Conservation (phyloP, 1,139 yeast species). For the Yamadazyma oceani region DNA sequence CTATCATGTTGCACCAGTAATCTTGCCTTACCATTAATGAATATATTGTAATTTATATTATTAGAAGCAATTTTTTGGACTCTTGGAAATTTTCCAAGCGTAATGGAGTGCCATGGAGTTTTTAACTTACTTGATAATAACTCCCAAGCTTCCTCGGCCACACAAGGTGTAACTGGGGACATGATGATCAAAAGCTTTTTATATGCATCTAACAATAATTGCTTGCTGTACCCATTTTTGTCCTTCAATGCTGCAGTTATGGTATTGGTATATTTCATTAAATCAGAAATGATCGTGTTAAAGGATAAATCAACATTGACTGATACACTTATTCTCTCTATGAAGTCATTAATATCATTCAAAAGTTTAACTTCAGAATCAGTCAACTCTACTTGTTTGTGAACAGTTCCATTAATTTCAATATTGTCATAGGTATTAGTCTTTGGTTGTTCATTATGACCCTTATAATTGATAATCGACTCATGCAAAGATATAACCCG, state of each 20-base stretch:
- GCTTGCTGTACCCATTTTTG: constrained; percentile 24
- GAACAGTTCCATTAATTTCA: constrained; percentile 21
- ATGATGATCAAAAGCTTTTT: constrained; percentile 56
- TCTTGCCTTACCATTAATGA: constrained; percentile 70
- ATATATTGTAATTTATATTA: constrained; percentile 46
- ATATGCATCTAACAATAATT: constrained; percentile 39
- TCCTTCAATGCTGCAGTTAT: constrained; percentile 41
- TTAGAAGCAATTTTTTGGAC: constrained; percentile 37
- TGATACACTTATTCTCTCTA: constrained; percentile 55
- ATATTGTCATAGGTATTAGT: constrained; percentile 15
- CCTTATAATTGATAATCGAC: constrained; percentile 9
- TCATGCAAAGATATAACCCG: constrained; percentile 53
- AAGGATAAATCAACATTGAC: constrained; percentile 60
- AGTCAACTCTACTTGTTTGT: constrained; percentile 24
- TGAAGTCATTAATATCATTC: constrained; percentile 53
- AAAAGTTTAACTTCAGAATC: constrained; percentile 54
- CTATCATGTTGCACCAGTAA: constrained; percentile 42
- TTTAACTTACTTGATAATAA: constrained; percentile 32
- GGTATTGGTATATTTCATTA: constrained; percentile 77
- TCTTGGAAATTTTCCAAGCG: constrained; percentile 55
- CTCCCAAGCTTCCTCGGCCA: constrained; percentile 84
- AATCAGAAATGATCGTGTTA: constrained; percentile 85
- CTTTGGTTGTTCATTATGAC: not conserved
- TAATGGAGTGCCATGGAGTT: constrained; percentile 50
- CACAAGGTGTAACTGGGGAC: constrained; percentile 78